Conservation (phyloP, 1,139 yeast genomes). For the Sugiyamaella japonica region DNA sequence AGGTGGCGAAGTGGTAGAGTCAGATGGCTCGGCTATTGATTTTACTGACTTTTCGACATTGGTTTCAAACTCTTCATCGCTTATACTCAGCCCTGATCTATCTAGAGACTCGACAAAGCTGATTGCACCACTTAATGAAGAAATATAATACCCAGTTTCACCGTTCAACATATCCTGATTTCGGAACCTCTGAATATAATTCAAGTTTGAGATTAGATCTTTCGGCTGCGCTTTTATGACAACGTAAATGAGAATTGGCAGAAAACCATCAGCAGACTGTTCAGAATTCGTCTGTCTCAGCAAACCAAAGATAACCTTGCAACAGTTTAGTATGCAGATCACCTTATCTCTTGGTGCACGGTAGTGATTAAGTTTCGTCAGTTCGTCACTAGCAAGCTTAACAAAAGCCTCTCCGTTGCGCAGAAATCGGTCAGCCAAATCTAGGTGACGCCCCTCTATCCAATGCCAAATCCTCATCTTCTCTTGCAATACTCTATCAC, state of each 20-base stretch:
- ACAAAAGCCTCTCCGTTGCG: conserved; percentile 59
- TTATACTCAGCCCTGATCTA: conserved; percentile 59
- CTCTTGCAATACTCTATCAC: conserved; percentile 56
- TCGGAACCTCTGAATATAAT: conserved; percentile 82
- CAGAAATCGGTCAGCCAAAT: conserved; percentile 54
- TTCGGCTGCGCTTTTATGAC: conserved; percentile 66
- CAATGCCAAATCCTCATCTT: conserved; percentile 70
- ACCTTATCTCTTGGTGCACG: conserved; percentile 95
- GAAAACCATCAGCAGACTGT: conserved; percentile 90
- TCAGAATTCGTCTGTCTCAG: conserved; percentile 65
- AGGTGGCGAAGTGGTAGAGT: conserved; percentile 32
- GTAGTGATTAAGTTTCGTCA: conserved; percentile 74
- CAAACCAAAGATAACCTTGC: conserved; percentile 88
- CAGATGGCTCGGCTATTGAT: conserved; percentile 32
- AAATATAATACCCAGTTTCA: conserved; percentile 83
- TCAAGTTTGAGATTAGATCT: conserved; percentile 70
- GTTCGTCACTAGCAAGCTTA: conserved; percentile 64
- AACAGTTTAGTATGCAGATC: conserved; percentile 84
- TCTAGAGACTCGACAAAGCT: conserved; percentile 67
- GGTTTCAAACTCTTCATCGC: conserved; percentile 57
- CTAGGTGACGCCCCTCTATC: conserved; percentile 79
- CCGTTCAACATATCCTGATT: conserved; percentile 75
- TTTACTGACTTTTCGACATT: conserved; percentile 41
- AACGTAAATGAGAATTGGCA: conserved; percentile 81
- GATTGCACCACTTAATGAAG: conserved; percentile 84